These are phyloP conservation scores for Pseudognaphalium luteoalbum DNA, from an alignment of 129 eudicot genomes.

Conservation along the genomic window DNA sequence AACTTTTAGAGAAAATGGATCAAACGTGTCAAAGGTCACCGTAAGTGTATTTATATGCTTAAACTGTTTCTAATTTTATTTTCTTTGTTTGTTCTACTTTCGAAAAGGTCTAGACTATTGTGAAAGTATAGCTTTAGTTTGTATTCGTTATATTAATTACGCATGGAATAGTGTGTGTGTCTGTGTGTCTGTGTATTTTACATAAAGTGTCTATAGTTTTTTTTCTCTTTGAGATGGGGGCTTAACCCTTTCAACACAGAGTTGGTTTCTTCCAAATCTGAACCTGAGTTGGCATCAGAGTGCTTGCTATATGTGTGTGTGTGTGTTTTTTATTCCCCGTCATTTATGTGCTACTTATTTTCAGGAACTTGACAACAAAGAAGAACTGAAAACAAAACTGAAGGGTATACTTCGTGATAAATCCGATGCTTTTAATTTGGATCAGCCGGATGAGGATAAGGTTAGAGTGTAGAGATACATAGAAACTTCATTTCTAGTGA, in stretches of 20 bases:
- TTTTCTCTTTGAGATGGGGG: neutral
- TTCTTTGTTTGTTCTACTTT: neutral
- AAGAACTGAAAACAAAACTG: conserved; percentile 79
- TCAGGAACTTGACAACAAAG: conserved; percentile 79
- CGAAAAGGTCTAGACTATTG: neutral
- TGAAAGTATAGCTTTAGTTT: neutral
- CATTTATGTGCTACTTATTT: neutral
- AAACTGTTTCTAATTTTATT: no score
- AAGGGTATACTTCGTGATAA: conserved; percentile 83
- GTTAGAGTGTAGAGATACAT: conserved; percentile 40
- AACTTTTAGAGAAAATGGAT: neutral
- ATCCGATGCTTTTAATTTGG: conserved; percentile 79
- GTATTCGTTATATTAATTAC: neutral
- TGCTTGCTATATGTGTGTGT: neutral
- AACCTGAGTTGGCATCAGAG: neutral
- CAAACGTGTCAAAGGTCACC: neutral
- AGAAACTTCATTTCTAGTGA: conserved; percentile 9
- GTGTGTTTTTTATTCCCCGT: neutral
- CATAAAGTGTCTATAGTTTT: no score
- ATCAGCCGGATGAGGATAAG: conserved; percentile 86
- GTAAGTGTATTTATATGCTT: neutral
- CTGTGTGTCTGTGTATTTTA: no score
- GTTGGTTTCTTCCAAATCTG: no score
- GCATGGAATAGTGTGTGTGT: no score
- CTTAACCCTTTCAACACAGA: neutral